Conservation (phyloP, 2,329 filamentous ascomycete genomes). For the Colletotrichum trifolii region DNA sequence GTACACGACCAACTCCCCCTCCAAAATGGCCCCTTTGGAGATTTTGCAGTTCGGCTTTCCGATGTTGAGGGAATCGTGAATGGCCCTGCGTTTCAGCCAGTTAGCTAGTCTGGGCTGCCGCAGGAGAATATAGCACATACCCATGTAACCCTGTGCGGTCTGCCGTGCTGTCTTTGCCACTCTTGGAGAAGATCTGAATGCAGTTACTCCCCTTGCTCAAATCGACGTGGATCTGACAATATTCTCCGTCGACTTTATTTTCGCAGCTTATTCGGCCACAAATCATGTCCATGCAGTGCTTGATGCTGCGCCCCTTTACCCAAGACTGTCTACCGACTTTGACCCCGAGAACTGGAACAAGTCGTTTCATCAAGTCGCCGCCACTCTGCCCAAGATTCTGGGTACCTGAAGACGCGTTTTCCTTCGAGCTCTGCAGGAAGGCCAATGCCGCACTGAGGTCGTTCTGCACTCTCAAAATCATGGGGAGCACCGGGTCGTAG, state of each 20-base stretch:
- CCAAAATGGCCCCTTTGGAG: slow-evolving; percentile 76
- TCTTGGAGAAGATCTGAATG: slow-evolving; percentile 91
- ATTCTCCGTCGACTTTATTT: slow-evolving; percentile 88
- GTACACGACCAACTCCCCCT: slow-evolving; percentile 86
- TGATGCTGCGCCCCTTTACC: slow-evolving; percentile 76
- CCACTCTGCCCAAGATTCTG: slow-evolving; percentile 30
- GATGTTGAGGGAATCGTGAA: slow-evolving; percentile 73
- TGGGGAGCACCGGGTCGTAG: slow-evolving; percentile 77
- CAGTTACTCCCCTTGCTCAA: slow-evolving; percentile 62
- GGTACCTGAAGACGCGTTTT: slow-evolving; percentile 41
- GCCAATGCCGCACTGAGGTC: slow-evolving; percentile 71
- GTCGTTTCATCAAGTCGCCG: slow-evolving; percentile 43
- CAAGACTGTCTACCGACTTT: slow-evolving; percentile 74
- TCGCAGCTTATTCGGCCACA: slow-evolving; percentile 76
- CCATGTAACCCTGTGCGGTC: slow-evolving; percentile 73
- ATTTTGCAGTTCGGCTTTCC: slow-evolving; percentile 68
- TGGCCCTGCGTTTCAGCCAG: slow-evolving; percentile 53
- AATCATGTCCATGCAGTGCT: slow-evolving; percentile 77
- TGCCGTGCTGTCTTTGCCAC: slow-evolving; percentile 85
- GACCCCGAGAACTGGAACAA: slow-evolving; percentile 67
- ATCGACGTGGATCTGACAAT: slow-evolving; percentile 88
- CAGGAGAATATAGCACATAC: slow-evolving; percentile 47
- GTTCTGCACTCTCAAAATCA: slow-evolving; percentile 76
- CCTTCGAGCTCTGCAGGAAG: slow-evolving; percentile 57
- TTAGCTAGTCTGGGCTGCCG: neutral